Base-by-base conservation (phyloP, 2,329 filamentous ascomycete genomes). In the Ophiostoma triangulosporum region DNA sequence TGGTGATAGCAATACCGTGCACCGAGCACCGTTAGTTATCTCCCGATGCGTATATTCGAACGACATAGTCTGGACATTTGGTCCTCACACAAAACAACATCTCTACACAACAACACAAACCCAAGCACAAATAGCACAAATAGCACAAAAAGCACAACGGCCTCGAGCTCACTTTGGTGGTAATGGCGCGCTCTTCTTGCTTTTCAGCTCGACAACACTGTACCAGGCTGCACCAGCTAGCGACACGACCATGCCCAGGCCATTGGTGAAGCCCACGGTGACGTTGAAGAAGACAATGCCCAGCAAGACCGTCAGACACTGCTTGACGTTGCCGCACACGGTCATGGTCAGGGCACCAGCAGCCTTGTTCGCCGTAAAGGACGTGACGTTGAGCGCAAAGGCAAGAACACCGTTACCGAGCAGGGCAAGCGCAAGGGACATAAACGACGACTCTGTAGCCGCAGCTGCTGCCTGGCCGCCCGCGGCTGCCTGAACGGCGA, bases 301-400 rank as follows among this genome's bases (percentile, higher is more conserved):
- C 29, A 79, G 65, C 33, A 75, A 64, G 12, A 80, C 75, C 1
- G 76, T 78, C 43, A 78, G 63, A 57, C 73, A 75, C 62, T 79
- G 76, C 67, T 80, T 80, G 54, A 80, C 65, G 60, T 80, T 80
- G 53, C 74, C 76, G 56, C 75, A 77, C 5, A 80, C 75, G 6
- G 75, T 77, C 73, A 80, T 79, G 35, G 76, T 80, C 53, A 80
- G 63, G 17, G 76, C 76, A 51, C 77, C 76, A 6, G 75, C 73
- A 35, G 75, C 66, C 65, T 77, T 77, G 64, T 80, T 80, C 52
- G 77, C 76, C 55, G 73, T 72, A 64, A 80, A 79, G 4, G 73
- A 77, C 32, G 75, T 72, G 40, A 78, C 70, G 60, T 80, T 80
- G 55, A 79, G 71, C 6, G 74, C 65, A 52, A 80, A 75, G 11